Evolutionary conservation across 805 yeast species (phyloP).

Genomic region (Kluyveromyces wickerhamii): DNA sequence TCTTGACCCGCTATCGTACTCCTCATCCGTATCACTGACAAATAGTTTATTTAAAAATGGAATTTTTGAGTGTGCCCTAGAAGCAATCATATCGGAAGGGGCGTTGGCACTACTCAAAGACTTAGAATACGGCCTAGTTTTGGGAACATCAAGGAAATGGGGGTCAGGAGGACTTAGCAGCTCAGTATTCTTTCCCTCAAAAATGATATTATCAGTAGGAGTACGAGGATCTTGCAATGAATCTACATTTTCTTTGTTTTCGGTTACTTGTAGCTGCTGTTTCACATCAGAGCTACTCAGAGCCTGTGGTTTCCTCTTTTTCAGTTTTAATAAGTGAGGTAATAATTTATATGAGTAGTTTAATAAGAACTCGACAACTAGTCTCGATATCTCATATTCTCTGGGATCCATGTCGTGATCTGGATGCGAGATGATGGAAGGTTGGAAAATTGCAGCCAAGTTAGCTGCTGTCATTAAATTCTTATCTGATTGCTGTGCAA

Average conservation of each 20-base stretch:
- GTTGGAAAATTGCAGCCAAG: slow-evolving; percentile 93
- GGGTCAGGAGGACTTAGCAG: slow-evolving; percentile 10
- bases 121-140: slow-evolving; percentile 26
- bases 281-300: neutral
- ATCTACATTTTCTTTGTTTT: neutral
- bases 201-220: slow-evolving; percentile 3
- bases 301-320: slow-evolving; percentile 19
- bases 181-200: neutral
- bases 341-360: slow-evolving; percentile 75
- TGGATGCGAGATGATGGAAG: slow-evolving; percentile 90
- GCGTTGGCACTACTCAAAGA: slow-evolving; percentile 26
- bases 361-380: slow-evolving; percentile 81
- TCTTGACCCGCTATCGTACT: slow-evolving; percentile 14
- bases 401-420: slow-evolving; percentile 87
- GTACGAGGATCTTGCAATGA: slow-evolving; percentile 8
- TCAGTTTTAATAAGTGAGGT: slow-evolving; percentile 40
- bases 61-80: slow-evolving; percentile 19
- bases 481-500: slow-evolving; percentile 65
- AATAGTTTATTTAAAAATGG: slow-evolving; percentile 27
- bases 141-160: slow-evolving; percentile 9
- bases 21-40: slow-evolving; percentile 27
- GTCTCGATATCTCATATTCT: slow-evolving; percentile 80
- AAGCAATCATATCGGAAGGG: slow-evolving; percentile 28
- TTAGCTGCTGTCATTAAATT: slow-evolving; percentile 91
- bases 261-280: neutral